Evolutionary conservation across 2,329 filamentous ascomycete species (phyloP).

Genomic region (Fusarium palustre): DNA sequence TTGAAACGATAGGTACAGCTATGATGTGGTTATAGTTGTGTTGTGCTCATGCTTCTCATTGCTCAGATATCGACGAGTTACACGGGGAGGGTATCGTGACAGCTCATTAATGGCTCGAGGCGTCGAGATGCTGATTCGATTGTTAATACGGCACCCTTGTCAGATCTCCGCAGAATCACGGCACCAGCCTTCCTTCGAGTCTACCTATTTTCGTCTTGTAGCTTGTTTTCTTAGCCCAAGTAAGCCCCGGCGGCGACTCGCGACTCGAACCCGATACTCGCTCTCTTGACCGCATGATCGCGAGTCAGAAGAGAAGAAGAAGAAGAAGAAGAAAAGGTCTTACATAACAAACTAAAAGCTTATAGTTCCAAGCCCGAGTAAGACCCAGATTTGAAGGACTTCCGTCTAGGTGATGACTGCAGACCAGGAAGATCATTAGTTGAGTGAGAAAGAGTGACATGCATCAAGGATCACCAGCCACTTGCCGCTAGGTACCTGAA

Average conservation of each 20-base stretch:
- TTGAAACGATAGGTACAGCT: background rate
- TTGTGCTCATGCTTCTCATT: conserved; percentile 1
- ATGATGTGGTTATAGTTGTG: conserved; percentile 2
- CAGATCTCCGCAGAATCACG: conserved; percentile 20
- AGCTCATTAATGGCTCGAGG: conserved; percentile 11
- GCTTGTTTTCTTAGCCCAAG: conserved; percentile 9
- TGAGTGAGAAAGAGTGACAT: conserved; percentile 10
- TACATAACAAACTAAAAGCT: background rate
- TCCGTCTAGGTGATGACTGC: conserved; percentile 31
- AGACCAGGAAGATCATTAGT: conserved; percentile 3
- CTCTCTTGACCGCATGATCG: background rate
- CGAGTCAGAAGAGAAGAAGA: background rate
- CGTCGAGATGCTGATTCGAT: background rate
- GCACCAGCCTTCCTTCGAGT: background rate
- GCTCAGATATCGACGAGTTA: conserved; percentile 20
- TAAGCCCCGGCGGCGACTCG: conserved; percentile 2
- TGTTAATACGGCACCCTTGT: conserved; percentile 1
- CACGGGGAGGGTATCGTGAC: conserved; percentile 24
- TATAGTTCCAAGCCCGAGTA: background rate
- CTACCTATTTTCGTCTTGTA: background rate
- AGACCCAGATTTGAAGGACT: background rate
- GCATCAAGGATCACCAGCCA: conserved; percentile 7
- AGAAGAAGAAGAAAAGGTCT: background rate
- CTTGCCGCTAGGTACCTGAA: conserved; percentile 17
- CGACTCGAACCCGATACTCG: conserved; percentile 18